A percentile compares a stretch with the other conserved stretches of the same genome.
These are phyloP conservation scores for Isoetes taiwanensis DNA, from an alignment of 75 land plant species.

Conservation along the genomic window DNA sequence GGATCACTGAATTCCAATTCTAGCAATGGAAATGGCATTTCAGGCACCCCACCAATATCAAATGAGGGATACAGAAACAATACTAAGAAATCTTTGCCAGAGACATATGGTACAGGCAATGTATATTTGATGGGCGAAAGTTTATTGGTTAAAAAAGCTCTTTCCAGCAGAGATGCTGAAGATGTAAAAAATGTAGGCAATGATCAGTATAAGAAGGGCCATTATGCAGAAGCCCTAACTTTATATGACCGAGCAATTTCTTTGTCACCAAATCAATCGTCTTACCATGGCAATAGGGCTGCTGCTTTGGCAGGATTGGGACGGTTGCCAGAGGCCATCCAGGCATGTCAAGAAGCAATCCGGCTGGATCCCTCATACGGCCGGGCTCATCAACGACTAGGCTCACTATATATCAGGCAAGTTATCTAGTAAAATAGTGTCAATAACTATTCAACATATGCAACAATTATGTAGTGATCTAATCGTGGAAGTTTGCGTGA, in stretches of 20 bases:
- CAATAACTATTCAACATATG: neutral
- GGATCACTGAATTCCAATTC: no score
- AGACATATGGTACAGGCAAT: slow-evolving; percentile 6
- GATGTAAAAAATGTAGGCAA: slow-evolving; percentile 71
- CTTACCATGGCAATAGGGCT: slow-evolving; percentile 64
- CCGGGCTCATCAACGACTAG: slow-evolving; percentile 60
- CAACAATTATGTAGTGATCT: neutral
- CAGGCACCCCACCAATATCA: no score
- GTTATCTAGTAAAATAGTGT: neutral
- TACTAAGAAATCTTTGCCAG: no score
- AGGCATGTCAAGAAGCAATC: slow-evolving; percentile 72
- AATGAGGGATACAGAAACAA: no score
- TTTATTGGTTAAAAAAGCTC: slow-evolving; percentile 12
- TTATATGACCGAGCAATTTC: slow-evolving; percentile 67
- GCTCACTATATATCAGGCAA: slow-evolving; percentile 33
- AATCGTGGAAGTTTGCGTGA: neutral
- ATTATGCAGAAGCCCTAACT: slow-evolving; percentile 59
- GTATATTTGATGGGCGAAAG: neutral
- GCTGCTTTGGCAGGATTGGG: slow-evolving; percentile 69
- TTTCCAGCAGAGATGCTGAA: slow-evolving; percentile 52
- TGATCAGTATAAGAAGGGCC: slow-evolving; percentile 59
- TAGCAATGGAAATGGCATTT: no score
- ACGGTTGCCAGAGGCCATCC: slow-evolving; percentile 57
- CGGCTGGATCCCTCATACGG: slow-evolving; percentile 46
- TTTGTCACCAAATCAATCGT: slow-evolving; percentile 47